phyloP scores from a whole-genome alignment of 2,329 filamentous ascomycete species.

The Aureobasidium musti region DNA sequence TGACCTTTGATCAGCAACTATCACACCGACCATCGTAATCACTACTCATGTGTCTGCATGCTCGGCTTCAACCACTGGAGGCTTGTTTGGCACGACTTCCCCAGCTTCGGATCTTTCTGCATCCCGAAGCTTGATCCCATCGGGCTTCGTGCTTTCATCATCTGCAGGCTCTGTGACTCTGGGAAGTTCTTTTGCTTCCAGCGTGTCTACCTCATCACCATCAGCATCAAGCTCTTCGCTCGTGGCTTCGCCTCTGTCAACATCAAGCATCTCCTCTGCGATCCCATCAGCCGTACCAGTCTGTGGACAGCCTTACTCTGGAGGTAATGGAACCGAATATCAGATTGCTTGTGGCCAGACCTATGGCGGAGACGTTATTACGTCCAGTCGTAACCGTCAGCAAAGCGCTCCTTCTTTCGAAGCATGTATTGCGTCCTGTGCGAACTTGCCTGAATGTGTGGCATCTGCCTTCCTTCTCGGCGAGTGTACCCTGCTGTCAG shows the following conservation, averaged over 20 bases:
- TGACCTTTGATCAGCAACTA: background rate
- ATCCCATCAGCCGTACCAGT: constrained; percentile 1
- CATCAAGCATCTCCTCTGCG: background rate
- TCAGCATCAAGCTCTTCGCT: background rate
- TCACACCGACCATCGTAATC: constrained; percentile 20
- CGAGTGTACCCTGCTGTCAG: constrained; percentile 20
- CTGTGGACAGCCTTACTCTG: constrained; percentile 19
- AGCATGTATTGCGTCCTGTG: constrained; percentile 22
- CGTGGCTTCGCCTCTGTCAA: background rate
- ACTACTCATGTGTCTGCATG: constrained; percentile 23
- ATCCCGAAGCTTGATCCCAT: constrained; percentile 8
- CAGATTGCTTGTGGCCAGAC: constrained; percentile 25
- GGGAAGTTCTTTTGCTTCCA: background rate
- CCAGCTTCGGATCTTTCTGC: background rate
- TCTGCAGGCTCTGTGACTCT: background rate
- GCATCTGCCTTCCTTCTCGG: constrained; percentile 6
- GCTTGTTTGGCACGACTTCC: background rate
- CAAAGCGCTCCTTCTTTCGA: constrained; percentile 8
- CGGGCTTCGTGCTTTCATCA: constrained; percentile 23
- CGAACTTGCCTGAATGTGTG: background rate
- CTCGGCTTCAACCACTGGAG: background rate
- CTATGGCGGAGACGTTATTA: constrained; percentile 13
- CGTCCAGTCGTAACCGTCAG: constrained; percentile 9
- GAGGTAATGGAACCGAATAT: constrained; percentile 11
- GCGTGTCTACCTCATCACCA: background rate